Evolutionary conservation across 2,329 filamentous ascomycete genomes (phyloP), one percentile per base, ranked within the genome.

Genomic region (Ambrosiella cleistominuta): DNA sequence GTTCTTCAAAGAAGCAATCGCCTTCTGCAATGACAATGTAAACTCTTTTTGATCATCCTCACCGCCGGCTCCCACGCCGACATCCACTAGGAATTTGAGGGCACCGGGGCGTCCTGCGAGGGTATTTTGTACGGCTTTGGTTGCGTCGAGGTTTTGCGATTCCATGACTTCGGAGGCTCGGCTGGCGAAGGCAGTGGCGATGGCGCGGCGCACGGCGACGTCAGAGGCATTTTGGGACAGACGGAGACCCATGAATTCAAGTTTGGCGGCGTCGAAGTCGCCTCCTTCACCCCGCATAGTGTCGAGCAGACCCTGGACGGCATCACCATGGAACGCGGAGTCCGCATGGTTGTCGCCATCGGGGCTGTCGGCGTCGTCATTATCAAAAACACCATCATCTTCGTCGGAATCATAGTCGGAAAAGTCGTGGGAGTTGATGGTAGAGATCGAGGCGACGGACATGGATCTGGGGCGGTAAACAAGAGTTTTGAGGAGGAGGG

Each of bases 191-290:
- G 90, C 86, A 1, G 84, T 81, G 1, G 88, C 88, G 27, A 97
- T 83, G 13, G 93, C 89, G 39, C 85, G 83, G 50, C 91, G 86
- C 66, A 97, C 87, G 69, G 93, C 86, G 63, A 84, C 79, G 66
- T 95, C 91, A 0, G 88, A 90, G 1, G 93, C 93, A 66, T 97
- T 88, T 65, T 86, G 88, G 57, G 84, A 85, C 69, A 98, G 87
- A 9, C 91, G 85, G n/a, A 97, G 76, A 52, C 88, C 87, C 74
- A 90, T 95, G 62, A 98, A 86, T 68, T 98, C 93, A 39, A 97
- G 79, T 68, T 91, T 88, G 54, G 81, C 79, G 1, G 75, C 76
- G 65, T 95, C 90, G 62, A 95, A 93, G 67, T 94, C 87, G 9
- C 82, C 80, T 12, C 80, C 79, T 11, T 82, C 81, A 19, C 83